These are phyloP conservation scores for Chamaecyparis obtusa DNA, from an alignment of 75 land plant species.

Conservation along the genomic window DNA sequence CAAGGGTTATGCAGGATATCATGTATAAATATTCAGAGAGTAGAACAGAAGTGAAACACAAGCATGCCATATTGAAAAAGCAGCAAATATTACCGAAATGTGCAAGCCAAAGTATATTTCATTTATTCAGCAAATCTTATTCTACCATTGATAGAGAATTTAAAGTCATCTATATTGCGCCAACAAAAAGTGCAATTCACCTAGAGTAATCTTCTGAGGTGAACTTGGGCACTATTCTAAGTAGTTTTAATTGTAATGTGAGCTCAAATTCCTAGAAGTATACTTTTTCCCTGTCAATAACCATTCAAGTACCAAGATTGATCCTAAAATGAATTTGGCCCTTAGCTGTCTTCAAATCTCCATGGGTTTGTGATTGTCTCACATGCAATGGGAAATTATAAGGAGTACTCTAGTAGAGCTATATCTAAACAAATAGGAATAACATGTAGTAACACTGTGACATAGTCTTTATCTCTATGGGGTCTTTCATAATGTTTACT, in stretches of 20 bases:
- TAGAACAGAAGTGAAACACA: background rate
- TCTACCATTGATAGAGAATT: background rate
- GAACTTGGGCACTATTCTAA: background rate
- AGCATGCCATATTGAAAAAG: background rate
- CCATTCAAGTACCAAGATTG: no score
- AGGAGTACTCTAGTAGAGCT: background rate
- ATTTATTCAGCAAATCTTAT: background rate
- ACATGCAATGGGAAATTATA: background rate
- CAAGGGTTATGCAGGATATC: background rate
- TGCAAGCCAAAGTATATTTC: background rate
- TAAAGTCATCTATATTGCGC: background rate
- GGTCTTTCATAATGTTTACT: background rate
- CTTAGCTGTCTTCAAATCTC: background rate
- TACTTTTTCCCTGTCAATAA: background rate
- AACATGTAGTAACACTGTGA: background rate
- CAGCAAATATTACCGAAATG: background rate
- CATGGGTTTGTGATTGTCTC: background rate
- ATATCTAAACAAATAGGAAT: background rate
- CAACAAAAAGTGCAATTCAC: background rate
- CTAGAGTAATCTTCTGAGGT: no score
- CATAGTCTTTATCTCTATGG: background rate
- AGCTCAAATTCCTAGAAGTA: background rate
- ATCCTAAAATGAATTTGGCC: background rate
- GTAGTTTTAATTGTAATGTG: background rate
- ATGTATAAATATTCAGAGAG: background rate